Percentiles rank a stretch among this genome's conserved stretches.
These are phyloP conservation scores for Herpotrichia juniperi DNA, from an alignment of 2,329 filamentous ascomycete genomes.

Conservation along the genomic window DNA sequence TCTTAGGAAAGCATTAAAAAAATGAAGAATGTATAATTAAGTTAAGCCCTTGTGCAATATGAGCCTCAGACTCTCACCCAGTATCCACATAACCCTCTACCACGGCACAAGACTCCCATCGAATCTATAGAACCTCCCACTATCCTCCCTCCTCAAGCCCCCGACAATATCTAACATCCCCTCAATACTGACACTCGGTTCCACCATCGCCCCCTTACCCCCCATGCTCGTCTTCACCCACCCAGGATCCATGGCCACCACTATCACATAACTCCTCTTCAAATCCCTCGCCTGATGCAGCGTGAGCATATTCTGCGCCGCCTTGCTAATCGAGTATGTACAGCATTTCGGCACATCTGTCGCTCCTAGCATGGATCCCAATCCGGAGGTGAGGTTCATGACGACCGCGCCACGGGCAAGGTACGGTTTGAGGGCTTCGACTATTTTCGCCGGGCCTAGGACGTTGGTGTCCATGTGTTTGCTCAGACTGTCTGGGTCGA, in stretches of 20 bases:
- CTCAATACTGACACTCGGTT: constrained; percentile 44
- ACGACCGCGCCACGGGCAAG: constrained; percentile 37
- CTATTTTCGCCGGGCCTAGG: constrained; percentile 54
- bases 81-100: constrained; percentile 29
- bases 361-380: constrained; percentile 39
- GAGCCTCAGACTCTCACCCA: too few species aligned
- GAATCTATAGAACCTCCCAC: constrained; percentile 46
- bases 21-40: too few species aligned
- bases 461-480: constrained; percentile 55
- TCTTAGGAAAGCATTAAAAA: too few species aligned
- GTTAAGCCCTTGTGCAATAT: too few species aligned
- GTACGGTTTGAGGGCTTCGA: constrained; percentile 46
- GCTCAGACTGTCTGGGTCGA: constrained; percentile 45
- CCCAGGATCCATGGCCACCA: constrained; percentile 52
- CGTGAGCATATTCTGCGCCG: constrained; percentile 53
- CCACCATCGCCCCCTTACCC: constrained; percentile 48
- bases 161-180: constrained; percentile 47
- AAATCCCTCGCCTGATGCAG: constrained; percentile 50
- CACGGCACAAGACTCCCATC: constrained; percentile 44
- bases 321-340: constrained; percentile 52
- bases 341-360: constrained; percentile 41
- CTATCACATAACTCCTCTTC: constrained; percentile 40
- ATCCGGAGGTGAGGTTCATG: constrained; percentile 43
- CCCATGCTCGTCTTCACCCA: constrained; percentile 55
- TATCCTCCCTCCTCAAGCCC: constrained; percentile 38